Evolutionary conservation across 768 basidiomycete genomes (phyloP), one percentile per base, ranked within the genome.

Genomic region (Xerocomus brunneocitrinus): DNA sequence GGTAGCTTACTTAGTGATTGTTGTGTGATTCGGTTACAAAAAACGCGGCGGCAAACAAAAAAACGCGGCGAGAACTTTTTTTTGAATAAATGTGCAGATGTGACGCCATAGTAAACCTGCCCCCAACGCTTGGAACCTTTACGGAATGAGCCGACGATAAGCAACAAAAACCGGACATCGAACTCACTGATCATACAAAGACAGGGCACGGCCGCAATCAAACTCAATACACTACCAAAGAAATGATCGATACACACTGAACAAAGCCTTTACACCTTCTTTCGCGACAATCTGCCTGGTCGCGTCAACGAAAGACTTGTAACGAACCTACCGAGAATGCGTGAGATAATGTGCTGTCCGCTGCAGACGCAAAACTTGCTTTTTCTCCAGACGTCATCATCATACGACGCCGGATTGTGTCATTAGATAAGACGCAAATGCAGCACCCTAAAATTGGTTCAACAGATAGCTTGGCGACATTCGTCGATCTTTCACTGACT

Each of bases 101-200:
- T n/a, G n/a, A n/a, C n/a, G n/a, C n/a, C n/a, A n/a, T n/a, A n/a
- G n/a, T n/a, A n/a, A n/a, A n/a, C n/a, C 63, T 76, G 79, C 57
- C 80, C 80, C 72, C 78, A 74, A 67, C 62, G 76, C 76, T 70
- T 84, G 82, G 64, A 82, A 72, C 41, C 68, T 70, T 45, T 9
- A 30, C 48, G 2, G 34, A 44, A 31, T 42, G 31, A 32, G 31
- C 31, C 31, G 31, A 35, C 31, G 31, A 35, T 32, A 39, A 27
- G 48, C 16, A 19, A 6, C 36, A 24, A 24, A 34, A 25, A 46
- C 8, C 10, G 8, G 8, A 34, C 16, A 5, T 34, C 5, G 30
- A 31, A 54, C 65, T 58, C 47, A 74, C 75, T 83, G 79, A 72
- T 84, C 83, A 72, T 84, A 84, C 48, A 84, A 64, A 28, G 83